Evolutionary conservation across 1,139 yeast species (phyloP).

Genomic region (Pichia sp.): DNA sequence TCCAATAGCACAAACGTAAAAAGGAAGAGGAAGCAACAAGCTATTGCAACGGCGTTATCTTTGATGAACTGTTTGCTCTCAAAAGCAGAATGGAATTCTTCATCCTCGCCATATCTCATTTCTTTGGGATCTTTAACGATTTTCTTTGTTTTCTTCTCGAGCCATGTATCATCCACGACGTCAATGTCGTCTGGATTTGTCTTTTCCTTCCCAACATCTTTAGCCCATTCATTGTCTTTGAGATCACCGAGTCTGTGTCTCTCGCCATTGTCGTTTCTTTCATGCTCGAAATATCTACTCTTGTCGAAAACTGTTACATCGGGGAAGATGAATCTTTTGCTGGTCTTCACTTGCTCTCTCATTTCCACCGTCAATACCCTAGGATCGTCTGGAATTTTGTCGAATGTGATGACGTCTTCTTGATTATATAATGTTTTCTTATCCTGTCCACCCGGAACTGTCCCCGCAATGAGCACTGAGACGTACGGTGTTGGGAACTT

Average conservation of each 20-base stretch:
- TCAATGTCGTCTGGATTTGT: constrained; percentile 4
- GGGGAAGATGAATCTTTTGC: constrained; percentile 34
- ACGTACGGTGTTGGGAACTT: constrained; percentile 64
- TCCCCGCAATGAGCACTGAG: constrained; percentile 45
- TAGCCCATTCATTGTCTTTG: constrained; percentile 20
- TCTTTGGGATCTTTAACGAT: constrained; percentile 13
- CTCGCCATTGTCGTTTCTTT: constrained; percentile 42
- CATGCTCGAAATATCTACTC: constrained; percentile 42
- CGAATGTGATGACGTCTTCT: constrained; percentile 20
- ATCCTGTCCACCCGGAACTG: constrained; percentile 17
- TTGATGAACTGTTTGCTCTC: constrained; percentile 18
- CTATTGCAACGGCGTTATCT: constrained; percentile 23
- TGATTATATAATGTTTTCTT: constrained; percentile 8
- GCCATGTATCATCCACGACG: constrained; percentile 26
- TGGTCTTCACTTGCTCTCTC: constrained; percentile 12
- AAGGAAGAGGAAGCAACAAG: constrained; percentile 1
- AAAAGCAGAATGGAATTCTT: constrained; percentile 13
- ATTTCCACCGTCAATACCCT: constrained; percentile 11
- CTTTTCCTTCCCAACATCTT: constrained; percentile 15
- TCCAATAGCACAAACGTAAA: too few relatives aligned
- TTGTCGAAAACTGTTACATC: constrained; percentile 39
- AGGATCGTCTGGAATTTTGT: constrained; percentile 31
- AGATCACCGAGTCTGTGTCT: constrained; percentile 9
- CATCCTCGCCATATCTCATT: constrained; percentile 23
- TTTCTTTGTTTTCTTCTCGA: constrained; percentile 18